These are phyloP conservation scores for Neoscytalidium dimidiatum DNA, from an alignment of 2,329 filamentous ascomycete species.

Conservation along the genomic window DNA sequence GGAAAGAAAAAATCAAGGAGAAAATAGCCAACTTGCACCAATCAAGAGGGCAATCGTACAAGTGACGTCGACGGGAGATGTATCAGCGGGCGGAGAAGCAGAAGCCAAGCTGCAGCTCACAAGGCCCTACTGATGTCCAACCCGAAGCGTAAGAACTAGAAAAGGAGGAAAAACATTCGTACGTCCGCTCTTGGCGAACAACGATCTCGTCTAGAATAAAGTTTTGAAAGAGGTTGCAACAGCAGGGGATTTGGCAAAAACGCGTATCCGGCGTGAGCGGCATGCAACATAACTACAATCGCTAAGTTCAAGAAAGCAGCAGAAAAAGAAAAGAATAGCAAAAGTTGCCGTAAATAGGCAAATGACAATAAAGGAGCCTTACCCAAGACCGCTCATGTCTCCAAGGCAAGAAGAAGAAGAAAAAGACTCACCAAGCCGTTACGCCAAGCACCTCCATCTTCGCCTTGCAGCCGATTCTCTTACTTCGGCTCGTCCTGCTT, in stretches of 20 bases:
- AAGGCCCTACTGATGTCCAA: background rate
- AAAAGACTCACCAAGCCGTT: background rate
- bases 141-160: background rate
- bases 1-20: background rate
- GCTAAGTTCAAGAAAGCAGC: background rate
- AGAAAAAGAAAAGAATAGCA: background rate
- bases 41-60: background rate
- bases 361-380: background rate
- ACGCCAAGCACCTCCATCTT: conserved; percentile 1
- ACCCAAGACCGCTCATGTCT: background rate
- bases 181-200: background rate
- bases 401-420: background rate
- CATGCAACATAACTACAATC: conserved; percentile 10
- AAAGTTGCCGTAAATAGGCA: background rate
- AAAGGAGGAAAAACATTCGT: background rate
- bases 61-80: too few species aligned
- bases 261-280: conserved; percentile 9
- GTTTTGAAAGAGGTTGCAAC: background rate
- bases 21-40: too few species aligned
- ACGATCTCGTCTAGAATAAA: conserved; percentile 4
- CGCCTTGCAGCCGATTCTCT: background rate
- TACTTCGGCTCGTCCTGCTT: background rate
- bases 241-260: background rate
- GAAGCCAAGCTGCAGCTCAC: background rate
- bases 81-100: background rate